These are phyloP conservation scores for Colletotrichum sp. DNA, from an alignment of 2,329 filamentous ascomycete genomes.

Conservation along the genomic window DNA sequence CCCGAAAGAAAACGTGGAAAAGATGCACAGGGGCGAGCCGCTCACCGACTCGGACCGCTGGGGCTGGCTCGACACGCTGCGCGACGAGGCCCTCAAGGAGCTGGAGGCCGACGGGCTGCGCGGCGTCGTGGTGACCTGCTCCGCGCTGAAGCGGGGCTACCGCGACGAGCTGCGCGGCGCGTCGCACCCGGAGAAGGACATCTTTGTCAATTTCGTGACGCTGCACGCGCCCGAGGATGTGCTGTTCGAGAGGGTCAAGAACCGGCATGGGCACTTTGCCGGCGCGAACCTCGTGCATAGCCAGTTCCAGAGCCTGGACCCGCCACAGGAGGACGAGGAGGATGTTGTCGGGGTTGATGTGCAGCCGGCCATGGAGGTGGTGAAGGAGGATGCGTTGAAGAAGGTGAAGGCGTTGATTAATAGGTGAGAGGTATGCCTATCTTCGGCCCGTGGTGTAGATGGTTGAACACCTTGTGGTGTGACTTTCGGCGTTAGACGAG, in stretches of 20 bases:
- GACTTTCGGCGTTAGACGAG: background rate
- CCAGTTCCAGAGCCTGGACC: slow-evolving; percentile 72
- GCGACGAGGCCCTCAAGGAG: slow-evolving; percentile 48
- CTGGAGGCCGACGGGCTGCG: slow-evolving; percentile 43
- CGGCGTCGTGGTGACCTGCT: slow-evolving; percentile 77
- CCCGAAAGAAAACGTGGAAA: slow-evolving; percentile 68
- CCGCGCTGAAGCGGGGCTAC: slow-evolving; percentile 80
- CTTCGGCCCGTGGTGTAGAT: background rate
- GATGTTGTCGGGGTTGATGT: slow-evolving; percentile 62
- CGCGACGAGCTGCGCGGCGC: slow-evolving; percentile 70
- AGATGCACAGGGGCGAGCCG: slow-evolving; percentile 73
- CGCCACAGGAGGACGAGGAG: slow-evolving; percentile 59
- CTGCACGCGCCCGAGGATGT: slow-evolving; percentile 68
- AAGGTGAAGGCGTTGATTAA: background rate
- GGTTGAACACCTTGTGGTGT: background rate
- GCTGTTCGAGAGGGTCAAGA: slow-evolving; percentile 65
- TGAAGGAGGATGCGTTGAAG: slow-evolving; percentile 46
- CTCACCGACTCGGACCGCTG: slow-evolving; percentile 78
- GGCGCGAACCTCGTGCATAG: slow-evolving; percentile 76
- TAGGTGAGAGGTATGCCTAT: background rate
- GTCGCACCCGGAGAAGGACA: slow-evolving; percentile 56
- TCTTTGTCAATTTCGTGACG: slow-evolving; percentile 74
- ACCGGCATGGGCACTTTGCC: slow-evolving; percentile 75
- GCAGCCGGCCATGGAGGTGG: slow-evolving; percentile 44
- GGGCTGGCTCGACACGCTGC: slow-evolving; percentile 74